Conservation (phyloP, 495 filamentous ascomycete species). For the Podospora tetraspora region DNA sequence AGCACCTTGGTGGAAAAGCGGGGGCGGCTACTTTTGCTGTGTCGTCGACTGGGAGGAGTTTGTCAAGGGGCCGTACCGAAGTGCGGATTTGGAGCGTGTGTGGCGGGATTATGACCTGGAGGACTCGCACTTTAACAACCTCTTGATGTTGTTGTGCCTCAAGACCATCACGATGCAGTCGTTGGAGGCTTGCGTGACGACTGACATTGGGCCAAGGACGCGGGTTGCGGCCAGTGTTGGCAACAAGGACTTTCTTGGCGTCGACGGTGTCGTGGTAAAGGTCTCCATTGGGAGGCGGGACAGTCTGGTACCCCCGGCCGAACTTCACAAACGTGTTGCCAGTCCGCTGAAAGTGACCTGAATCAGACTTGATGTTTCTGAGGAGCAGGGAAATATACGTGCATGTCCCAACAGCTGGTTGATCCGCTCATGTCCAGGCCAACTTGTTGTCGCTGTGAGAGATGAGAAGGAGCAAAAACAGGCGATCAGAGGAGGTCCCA, state of each 20-base stretch:
- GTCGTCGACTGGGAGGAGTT: constrained; percentile 2
- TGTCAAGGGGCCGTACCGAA: background rate
- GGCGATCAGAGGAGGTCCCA: background rate
- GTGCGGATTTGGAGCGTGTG: background rate
- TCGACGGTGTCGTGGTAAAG: constrained; percentile 6
- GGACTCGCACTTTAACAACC: background rate
- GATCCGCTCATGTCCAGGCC: background rate
- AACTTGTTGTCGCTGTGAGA: background rate
- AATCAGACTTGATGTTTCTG: background rate
- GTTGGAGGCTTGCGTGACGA: background rate
- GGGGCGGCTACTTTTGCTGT: constrained; percentile 3
- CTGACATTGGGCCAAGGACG: background rate
- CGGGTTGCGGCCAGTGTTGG: background rate
- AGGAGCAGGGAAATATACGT: background rate
- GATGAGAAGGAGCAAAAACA: background rate
- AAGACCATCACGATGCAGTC: background rate
- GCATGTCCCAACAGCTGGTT: background rate
- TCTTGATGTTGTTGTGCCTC: background rate
- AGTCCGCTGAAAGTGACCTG: background rate
- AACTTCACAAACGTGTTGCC: background rate
- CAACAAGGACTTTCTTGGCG: background rate
- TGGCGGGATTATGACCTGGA: background rate
- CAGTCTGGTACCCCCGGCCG: background rate
- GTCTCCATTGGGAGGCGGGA: background rate
- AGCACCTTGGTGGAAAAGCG: constrained; percentile 6